Evolutionary conservation across 768 basidiomycete genomes (phyloP), one percentile per base, ranked within the genome.

Genomic region (Phaeotremella fagi): DNA sequence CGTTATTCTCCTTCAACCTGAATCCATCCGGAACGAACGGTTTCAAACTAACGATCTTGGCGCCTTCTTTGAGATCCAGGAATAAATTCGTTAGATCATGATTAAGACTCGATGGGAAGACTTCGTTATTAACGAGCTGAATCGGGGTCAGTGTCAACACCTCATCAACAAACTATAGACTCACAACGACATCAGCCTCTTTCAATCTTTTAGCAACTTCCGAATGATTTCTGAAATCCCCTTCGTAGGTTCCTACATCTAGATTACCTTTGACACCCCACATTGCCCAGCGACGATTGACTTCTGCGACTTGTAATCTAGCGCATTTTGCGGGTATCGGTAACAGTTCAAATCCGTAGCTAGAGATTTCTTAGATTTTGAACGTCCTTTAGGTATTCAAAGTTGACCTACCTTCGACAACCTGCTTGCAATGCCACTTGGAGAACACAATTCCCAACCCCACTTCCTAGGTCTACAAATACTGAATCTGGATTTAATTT

Each of bases 61-160:
- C 90, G 18, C 89, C 88, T 54, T 94, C 89, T 68, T 90, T 95
- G 55, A 98, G 78, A 68, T 99, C 95, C 50, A 99, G 78, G 75
- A 98, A 98, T 66, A 90, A 86, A 25, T 87, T 84, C 41, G 87
- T 80, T 15, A 99, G 77, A 1, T 84, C 82, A 66, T 89, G 88
- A 73, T 97, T 98, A 55, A 98, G 71, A 1, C 64, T 50, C 0
- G 78, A 66, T 1, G 75, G 72, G 68, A 79, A 79, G 12, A 76
- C 77, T 48, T 71, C 72, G 54, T 72, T 72, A 58, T 77, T 70
- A 47, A 63, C 70, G 35, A 74, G 60, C 73, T 72, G 51, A 28
- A 15, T 15, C 26, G 4, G 7, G 12, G 31, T 47, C 35, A 47
- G 45, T 16, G 20, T 55, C 45, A 48, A 53, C 46, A 33, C n/a